Evolutionary conservation across 2,329 filamentous ascomycete genomes (phyloP).

Genomic region (Fusarium albosuccineum): DNA sequence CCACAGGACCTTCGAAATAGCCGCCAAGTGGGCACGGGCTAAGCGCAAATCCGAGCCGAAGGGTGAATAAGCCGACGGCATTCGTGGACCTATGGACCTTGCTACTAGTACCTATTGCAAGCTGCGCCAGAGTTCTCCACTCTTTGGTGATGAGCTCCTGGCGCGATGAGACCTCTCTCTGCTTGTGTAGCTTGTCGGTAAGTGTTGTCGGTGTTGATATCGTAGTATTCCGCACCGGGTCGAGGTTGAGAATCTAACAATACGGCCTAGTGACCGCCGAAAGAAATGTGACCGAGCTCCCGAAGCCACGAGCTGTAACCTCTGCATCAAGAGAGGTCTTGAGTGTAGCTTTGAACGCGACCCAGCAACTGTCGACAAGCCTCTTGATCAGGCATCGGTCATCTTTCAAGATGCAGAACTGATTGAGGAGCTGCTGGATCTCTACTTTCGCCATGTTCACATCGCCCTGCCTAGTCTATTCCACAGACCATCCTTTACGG

Average conservation of each 20-base stretch:
- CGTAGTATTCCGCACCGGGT: too few species aligned
- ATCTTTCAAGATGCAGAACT: background rate
- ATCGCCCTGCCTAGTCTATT: slow-evolving; percentile 4
- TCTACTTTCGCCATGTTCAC: slow-evolving; percentile 12
- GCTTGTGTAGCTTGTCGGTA: slow-evolving; percentile 3
- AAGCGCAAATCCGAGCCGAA: slow-evolving; percentile 10
- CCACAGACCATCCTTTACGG: background rate
- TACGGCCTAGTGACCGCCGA: background rate
- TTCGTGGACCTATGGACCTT: background rate
- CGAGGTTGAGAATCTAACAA: background rate
- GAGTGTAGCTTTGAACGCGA: slow-evolving; percentile 3
- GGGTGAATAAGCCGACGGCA: slow-evolving; percentile 4
- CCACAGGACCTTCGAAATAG: background rate
- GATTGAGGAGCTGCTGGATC: background rate
- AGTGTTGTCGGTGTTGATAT: background rate
- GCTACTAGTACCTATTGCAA: too few species aligned
- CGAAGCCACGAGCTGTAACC: background rate
- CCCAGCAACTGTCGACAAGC: background rate
- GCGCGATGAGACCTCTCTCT: slow-evolving; percentile 1
- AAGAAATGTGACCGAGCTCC: slow-evolving; percentile 10
- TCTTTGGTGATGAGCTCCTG: background rate
- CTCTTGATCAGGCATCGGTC: background rate
- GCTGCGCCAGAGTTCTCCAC: background rate
- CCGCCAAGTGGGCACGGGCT: slow-evolving; percentile 2
- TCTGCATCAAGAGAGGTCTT: slow-evolving; percentile 3